These are phyloP conservation scores for Haematococcus sp. DNA, from an alignment of 139 green algal genomes.

Conservation along the genomic window DNA sequence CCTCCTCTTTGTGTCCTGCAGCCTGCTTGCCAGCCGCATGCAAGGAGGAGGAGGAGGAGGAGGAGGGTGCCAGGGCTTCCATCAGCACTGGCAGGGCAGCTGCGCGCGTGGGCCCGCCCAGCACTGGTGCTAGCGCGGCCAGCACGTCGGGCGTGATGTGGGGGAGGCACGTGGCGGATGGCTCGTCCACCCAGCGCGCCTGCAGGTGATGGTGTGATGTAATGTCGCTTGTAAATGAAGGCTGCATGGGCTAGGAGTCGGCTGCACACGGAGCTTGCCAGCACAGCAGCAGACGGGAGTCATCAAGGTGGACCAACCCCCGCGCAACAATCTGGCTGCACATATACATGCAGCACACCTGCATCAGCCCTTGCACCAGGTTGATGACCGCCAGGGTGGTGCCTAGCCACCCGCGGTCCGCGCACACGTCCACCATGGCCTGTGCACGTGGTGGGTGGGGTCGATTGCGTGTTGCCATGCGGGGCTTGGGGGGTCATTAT, in stretches of 20 bases:
- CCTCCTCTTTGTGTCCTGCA: background rate
- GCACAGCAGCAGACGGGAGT: too few relatives aligned
- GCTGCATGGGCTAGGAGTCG: too few relatives aligned
- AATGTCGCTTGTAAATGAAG: too few relatives aligned
- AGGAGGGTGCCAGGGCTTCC: slow-evolving; percentile 30
- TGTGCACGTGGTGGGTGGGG: slow-evolving; percentile 24
- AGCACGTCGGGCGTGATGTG: slow-evolving; percentile 43
- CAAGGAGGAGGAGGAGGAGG: background rate
- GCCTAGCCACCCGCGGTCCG: slow-evolving; percentile 78
- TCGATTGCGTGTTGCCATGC: too few relatives aligned
- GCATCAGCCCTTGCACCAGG: slow-evolving; percentile 86
- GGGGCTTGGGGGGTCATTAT: too few relatives aligned
- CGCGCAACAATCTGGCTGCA: too few relatives aligned
- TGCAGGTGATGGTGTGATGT: too few relatives aligned
- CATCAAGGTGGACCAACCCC: too few relatives aligned
- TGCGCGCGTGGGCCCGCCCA: slow-evolving; percentile 10
- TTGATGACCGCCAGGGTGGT: slow-evolving; percentile 74
- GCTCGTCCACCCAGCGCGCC: slow-evolving; percentile 76
- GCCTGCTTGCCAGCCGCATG: background rate
- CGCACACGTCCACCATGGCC: slow-evolving; percentile 87
- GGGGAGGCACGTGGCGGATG: slow-evolving; percentile 68
- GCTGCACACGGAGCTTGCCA: too few relatives aligned
- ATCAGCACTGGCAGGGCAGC: slow-evolving; percentile 50
- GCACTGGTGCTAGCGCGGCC: slow-evolving; percentile 28
- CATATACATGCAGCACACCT: slow-evolving; percentile 64